Percentiles rank a stretch among this genome's conserved stretches.
Conservation (phyloP, 2,329 filamentous ascomycete genomes). For the Madurella fahalii region DNA sequence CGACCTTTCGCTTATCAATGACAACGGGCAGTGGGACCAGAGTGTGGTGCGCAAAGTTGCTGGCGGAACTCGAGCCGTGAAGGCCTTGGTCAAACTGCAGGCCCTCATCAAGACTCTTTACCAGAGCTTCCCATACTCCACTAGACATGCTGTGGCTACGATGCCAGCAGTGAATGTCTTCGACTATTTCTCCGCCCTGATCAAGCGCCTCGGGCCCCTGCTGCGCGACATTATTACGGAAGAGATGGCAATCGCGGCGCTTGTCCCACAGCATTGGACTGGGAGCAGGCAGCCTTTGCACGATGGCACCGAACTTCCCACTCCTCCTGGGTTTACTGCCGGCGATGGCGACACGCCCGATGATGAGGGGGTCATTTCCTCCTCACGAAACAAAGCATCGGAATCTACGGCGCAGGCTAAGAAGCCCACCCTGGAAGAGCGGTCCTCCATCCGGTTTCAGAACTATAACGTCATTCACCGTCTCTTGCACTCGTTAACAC, state of each 20-base stretch:
- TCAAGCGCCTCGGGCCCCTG: constrained; percentile 71
- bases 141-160: constrained; percentile 58
- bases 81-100: constrained; percentile 72
- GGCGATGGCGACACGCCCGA: constrained; percentile 11
- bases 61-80: constrained; percentile 72
- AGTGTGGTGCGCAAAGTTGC: constrained; percentile 42
- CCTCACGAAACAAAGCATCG: constrained; percentile 23
- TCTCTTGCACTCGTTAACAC: constrained; percentile 73
- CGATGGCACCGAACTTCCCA: constrained; percentile 6
- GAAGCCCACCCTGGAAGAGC: constrained; percentile 43
- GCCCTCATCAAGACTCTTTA: constrained; percentile 71
- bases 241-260: constrained; percentile 68
- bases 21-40: constrained; percentile 34
- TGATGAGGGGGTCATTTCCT: constrained; percentile 8
- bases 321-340: background rate
- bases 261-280: constrained; percentile 67
- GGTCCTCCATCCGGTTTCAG: constrained; percentile 46
- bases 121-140: constrained; percentile 67
- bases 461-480: constrained; percentile 77
- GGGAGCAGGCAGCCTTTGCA: constrained; percentile 6
- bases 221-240: constrained; percentile 81
- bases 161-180: constrained; percentile 77
- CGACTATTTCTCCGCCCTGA: constrained; percentile 74
- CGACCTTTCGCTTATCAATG: constrained; percentile 32
- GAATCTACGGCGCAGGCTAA: constrained; percentile 26